Evolutionary conservation across 345 rosid genomes (phyloP), one percentile per base, ranked within the genome.

Genomic region (Salix brachista): DNA sequence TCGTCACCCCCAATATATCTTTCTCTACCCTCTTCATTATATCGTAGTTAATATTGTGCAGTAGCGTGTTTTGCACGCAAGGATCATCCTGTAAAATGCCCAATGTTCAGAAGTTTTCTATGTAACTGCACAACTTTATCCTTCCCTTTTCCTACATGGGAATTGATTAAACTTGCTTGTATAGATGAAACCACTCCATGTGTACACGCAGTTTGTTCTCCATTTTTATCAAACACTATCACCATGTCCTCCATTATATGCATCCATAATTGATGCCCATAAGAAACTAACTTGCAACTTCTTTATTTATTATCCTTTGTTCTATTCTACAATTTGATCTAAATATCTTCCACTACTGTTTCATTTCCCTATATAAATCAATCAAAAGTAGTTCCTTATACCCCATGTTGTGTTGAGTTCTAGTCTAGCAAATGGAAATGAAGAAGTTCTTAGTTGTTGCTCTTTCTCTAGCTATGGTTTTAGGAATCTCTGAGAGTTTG

Each of bases 261-360:
- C 42, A 48, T 28, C 41, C 18, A 54, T 80, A 68, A 85, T 77
- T 83, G 71, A 78, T 83, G 73, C 89, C 87, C 84, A 52, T 34
- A 89, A 89, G 91, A 60, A 83, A 87, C 79, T 69, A 83, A 86
- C 79, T 69, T 78, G 78, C 83, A 84, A 81, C 91, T 82, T 85
- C 82, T 80, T 81, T 82, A 34, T 70, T 78, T 62, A 65, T 69
- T 66, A 37, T 70, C 65, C 67, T 41, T 68, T 77, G 76, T 75
- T 64, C 54, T 67, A 4, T 65, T 80, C 64, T 25, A 39, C 64
- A 23, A n/a, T 48, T 74, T 28, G 36, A 67, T 32, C n/a, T 62
- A 14, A 48, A 36, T 71, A 67, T 61, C 60, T 58, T 9, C 58
- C 39, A 50, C 67, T 56, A 54, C 64, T 8, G 25, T 67, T 4